Evolutionary conservation across 495 filamentous ascomycete species (phyloP).

Genomic region (Lasiosphaeriaceae sp.): DNA sequence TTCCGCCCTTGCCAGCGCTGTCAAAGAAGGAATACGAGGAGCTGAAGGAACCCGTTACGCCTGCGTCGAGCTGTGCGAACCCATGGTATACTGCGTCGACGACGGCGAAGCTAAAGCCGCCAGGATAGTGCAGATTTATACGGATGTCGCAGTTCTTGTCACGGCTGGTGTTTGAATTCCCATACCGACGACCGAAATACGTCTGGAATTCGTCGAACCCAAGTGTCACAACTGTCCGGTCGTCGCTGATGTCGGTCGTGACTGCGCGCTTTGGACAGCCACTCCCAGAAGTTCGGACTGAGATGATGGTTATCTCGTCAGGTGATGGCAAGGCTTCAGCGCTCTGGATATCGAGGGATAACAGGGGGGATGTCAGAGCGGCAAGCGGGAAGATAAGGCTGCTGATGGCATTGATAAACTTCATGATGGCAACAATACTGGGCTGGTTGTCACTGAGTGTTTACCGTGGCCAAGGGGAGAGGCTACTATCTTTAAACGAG

Average conservation of each 20-base stretch:
- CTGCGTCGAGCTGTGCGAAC: conserved; percentile 40
- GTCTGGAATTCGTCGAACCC: conserved; percentile 48
- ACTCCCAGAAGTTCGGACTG: conserved; percentile 48
- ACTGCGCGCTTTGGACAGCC: conserved; percentile 46
- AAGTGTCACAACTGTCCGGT: conserved; percentile 44
- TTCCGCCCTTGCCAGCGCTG: conserved; percentile 5
- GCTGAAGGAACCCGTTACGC: conserved; percentile 41
- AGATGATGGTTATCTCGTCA: conserved; percentile 31
- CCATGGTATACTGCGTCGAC: conserved; percentile 47
- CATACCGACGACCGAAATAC: conserved; percentile 36
- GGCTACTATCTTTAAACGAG: no score
- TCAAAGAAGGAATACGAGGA: conserved; percentile 45
- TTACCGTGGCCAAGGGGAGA: no score
- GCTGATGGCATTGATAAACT: background rate
- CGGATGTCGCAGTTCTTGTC: conserved; percentile 50
- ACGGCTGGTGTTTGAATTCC: background rate
- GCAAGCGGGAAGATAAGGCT: background rate
- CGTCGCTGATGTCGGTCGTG: conserved; percentile 34
- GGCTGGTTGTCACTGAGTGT: no score
- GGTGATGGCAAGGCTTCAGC: background rate
- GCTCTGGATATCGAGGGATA: background rate
- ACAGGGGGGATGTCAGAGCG: background rate
- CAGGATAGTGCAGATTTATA: conserved; percentile 46
- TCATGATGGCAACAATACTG: no score
- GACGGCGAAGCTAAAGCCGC: conserved; percentile 47